Percentiles rank a stretch among this genome's conserved stretches.
phyloP scores from a whole-genome alignment of 1,284 basidiomycete species.

The Trametes polyzona region DNA sequence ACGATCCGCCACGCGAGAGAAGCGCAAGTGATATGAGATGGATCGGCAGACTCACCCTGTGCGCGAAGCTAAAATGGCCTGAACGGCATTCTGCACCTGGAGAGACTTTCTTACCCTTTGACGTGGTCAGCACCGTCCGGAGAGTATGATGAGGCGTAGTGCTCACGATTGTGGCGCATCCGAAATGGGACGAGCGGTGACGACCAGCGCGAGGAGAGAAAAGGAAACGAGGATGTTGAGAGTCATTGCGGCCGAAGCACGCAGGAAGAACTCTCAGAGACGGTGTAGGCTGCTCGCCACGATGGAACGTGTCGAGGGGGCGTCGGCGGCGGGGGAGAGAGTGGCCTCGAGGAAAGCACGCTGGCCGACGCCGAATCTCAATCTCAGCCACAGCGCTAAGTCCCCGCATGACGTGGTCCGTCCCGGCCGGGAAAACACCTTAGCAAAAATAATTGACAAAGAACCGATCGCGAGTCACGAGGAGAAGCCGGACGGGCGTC shows the following conservation, averaged over 20 bases:
- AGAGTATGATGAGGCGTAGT: neutral
- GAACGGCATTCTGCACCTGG: slow-evolving; percentile 40
- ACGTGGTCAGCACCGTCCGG: neutral
- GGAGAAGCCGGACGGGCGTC: neutral
- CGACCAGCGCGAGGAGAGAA: slow-evolving; percentile 50
- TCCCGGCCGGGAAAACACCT: neutral
- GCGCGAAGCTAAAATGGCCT: slow-evolving; percentile 43
- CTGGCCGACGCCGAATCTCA: neutral
- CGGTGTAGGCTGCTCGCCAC: slow-evolving; percentile 13
- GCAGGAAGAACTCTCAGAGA: slow-evolving; percentile 12
- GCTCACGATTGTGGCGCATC: slow-evolving; percentile 33
- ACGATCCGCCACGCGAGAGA: neutral
- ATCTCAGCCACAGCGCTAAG: neutral
- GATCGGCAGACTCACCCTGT: slow-evolving; percentile 41
- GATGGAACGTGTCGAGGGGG: slow-evolving; percentile 20
- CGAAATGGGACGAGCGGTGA: slow-evolving; percentile 45
- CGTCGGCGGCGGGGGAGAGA: neutral
- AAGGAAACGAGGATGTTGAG: slow-evolving; percentile 45
- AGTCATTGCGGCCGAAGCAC: slow-evolving; percentile 38
- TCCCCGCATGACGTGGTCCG: slow-evolving; percentile 5
- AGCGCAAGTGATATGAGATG: slow-evolving; percentile 4
- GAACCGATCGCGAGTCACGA: neutral
- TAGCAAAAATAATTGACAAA: neutral
- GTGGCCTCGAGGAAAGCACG: slow-evolving; percentile 1
- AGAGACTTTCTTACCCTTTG: slow-evolving; percentile 28